phyloP scores from a whole-genome alignment of 139 green algal species.

The Zygnema circumcarinatum region DNA sequence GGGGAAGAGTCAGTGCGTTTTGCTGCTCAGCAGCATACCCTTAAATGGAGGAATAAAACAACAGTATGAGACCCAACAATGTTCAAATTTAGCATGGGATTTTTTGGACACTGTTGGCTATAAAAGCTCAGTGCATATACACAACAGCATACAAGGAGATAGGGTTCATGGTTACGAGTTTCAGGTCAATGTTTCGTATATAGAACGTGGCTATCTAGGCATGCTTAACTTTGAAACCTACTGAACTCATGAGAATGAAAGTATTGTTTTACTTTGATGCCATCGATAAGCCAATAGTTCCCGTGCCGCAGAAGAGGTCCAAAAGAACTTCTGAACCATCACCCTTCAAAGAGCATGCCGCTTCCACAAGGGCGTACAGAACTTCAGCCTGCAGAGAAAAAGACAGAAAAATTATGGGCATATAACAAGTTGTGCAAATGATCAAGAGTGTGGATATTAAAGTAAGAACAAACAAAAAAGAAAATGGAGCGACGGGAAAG shows the following conservation, averaged over 20 bases:
- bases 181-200: too few species aligned
- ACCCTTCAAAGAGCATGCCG: slow-evolving; percentile 62
- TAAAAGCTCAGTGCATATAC: too few species aligned
- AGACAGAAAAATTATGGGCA: too few species aligned
- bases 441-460: background rate
- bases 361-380: slow-evolving; percentile 73
- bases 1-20: background rate
- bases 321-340: slow-evolving; percentile 70
- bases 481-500: background rate
- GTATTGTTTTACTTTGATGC: slow-evolving; percentile 57
- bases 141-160: too few species aligned
- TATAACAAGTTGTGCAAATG: background rate
- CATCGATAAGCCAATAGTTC: slow-evolving; percentile 81
- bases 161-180: too few species aligned
- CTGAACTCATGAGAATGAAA: too few species aligned
- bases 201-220: too few species aligned
- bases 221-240: too few species aligned
- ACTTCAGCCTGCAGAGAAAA: slow-evolving; percentile 63
- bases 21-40: too few species aligned
- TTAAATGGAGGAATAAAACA: background rate
- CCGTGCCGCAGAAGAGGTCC: slow-evolving; percentile 90
- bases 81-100: too few species aligned
- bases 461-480: background rate
- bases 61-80: background rate
- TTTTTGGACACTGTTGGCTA: too few species aligned